Percentiles rank a stretch among this genome's conserved stretches.
Evolutionary conservation across 768 basidiomycete genomes (phyloP).

Genomic region (Chlorophyllum brunneum): DNA sequence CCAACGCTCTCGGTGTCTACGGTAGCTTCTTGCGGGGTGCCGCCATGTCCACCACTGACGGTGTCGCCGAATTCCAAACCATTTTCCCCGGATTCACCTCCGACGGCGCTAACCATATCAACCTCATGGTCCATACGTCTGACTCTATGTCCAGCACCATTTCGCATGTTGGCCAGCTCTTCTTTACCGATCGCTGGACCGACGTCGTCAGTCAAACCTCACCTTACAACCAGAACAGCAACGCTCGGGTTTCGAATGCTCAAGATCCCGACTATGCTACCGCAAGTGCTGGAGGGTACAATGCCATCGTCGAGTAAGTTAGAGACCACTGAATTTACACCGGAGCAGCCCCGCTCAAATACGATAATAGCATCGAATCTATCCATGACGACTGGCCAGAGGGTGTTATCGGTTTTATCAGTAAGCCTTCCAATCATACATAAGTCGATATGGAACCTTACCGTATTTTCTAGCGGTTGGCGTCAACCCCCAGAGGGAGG

Average conservation of each 20-base stretch:
- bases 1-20: constrained; percentile 14
- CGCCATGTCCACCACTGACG: constrained; percentile 23
- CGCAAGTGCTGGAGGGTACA: constrained; percentile 22
- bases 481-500: constrained; percentile 20
- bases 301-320: constrained; percentile 23
- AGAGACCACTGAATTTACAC: neutral
- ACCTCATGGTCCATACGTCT: constrained; percentile 29
- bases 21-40: constrained; percentile 31
- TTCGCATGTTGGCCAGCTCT: constrained; percentile 32
- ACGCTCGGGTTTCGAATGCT: constrained; percentile 23
- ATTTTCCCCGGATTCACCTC: constrained; percentile 29
- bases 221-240: constrained; percentile 26
- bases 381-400: constrained; percentile 28
- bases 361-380: constrained; percentile 18
- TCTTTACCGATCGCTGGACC: constrained; percentile 30
- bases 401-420: constrained; percentile 25
- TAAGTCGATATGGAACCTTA: no score
- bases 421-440: constrained; percentile 11
- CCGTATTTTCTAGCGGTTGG: constrained; percentile 20
- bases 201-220: constrained; percentile 21
- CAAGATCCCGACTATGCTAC: constrained; percentile 23
- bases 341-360: neutral
- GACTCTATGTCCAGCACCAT: constrained; percentile 24
- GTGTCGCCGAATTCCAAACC: constrained; percentile 28
- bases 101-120: constrained; percentile 31